These are phyloP conservation scores for Colletotrichum sp. DNA, from an alignment of 2,329 filamentous ascomycete species.

Conservation along the genomic window DNA sequence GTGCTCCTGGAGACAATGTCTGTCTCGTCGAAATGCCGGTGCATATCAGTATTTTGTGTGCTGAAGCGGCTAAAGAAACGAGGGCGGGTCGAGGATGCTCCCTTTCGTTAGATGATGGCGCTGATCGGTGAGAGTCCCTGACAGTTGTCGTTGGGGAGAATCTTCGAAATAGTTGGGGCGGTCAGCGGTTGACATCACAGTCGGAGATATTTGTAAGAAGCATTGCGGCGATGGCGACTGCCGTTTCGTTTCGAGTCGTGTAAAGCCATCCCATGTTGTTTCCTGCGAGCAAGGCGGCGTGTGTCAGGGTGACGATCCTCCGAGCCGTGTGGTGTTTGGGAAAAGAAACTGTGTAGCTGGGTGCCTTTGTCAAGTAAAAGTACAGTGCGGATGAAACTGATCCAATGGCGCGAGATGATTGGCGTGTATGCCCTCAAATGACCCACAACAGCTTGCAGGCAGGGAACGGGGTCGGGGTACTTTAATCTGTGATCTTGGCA, in stretches of 20 bases:
- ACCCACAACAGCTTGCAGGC: background rate
- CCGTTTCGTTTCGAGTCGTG: slow-evolving; percentile 7
- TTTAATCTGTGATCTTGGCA: slow-evolving; percentile 9
- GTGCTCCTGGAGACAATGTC: background rate
- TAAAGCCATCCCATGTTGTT: slow-evolving; percentile 2
- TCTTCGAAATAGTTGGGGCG: background rate
- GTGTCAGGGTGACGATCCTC: background rate
- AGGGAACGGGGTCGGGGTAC: background rate
- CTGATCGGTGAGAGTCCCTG: background rate
- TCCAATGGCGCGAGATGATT: background rate
- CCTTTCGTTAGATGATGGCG: background rate
- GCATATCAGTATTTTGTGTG: background rate
- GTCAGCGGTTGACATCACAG: background rate
- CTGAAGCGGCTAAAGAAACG: background rate
- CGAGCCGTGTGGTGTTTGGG: background rate
- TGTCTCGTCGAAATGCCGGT: background rate
- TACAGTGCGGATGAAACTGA: background rate
- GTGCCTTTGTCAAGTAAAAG: rapidly evolving
- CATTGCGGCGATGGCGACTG: background rate
- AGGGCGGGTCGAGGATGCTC: background rate
- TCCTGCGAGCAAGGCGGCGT: background rate
- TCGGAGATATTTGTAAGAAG: background rate
- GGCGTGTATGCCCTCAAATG: background rate
- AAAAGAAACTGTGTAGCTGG: background rate
- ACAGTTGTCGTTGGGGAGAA: background rate